phyloP scores from a whole-genome alignment of 208 protist genomes.

The Naegleria lovaniensis region DNA sequence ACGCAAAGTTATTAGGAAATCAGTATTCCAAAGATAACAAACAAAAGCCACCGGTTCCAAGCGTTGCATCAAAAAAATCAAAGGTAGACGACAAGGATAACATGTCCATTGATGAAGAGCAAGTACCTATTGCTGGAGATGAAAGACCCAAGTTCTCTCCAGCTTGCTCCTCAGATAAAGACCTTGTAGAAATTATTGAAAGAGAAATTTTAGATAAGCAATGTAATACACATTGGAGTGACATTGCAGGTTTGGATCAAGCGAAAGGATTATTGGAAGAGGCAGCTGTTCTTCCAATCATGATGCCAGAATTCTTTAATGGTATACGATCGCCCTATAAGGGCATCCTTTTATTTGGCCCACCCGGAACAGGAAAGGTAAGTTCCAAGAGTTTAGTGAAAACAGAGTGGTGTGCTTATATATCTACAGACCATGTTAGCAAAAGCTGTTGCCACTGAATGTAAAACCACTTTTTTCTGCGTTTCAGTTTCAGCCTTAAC shows the following conservation, averaged over 20 bases:
- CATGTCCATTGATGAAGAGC: not conserved
- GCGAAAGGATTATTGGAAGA: conserved; percentile 87
- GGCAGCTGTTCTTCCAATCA: conserved; percentile 75
- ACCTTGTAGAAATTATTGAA: conserved; percentile 37
- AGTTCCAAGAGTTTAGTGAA: too few species aligned
- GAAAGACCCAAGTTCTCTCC: not conserved
- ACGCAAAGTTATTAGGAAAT: conserved; percentile 49
- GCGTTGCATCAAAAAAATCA: conserved; percentile 2
- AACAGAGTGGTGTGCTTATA: not conserved
- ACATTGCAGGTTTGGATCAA: conserved; percentile 78
- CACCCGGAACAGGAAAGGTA: conserved; percentile 90
- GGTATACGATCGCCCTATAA: conserved; percentile 88
- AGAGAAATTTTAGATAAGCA: conserved; percentile 45
- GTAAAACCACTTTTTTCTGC: conserved; percentile 97
- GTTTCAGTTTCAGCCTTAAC: conserved; percentile 89
- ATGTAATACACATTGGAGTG: conserved; percentile 60
- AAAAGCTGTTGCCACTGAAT: conserved; percentile 90
- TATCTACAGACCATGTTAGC: conserved; percentile 78
- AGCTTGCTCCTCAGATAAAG: not conserved
- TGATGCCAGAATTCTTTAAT: conserved; percentile 75
- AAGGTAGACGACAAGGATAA: not conserved
- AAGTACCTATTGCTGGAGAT: not conserved
- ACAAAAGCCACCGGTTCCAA: conserved; percentile 50
- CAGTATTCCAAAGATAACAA: not conserved
- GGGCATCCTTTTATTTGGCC: conserved; percentile 89